Evolutionary conservation across 257 asterid genomes (phyloP).

Genomic region (Penstemon eatonii): DNA sequence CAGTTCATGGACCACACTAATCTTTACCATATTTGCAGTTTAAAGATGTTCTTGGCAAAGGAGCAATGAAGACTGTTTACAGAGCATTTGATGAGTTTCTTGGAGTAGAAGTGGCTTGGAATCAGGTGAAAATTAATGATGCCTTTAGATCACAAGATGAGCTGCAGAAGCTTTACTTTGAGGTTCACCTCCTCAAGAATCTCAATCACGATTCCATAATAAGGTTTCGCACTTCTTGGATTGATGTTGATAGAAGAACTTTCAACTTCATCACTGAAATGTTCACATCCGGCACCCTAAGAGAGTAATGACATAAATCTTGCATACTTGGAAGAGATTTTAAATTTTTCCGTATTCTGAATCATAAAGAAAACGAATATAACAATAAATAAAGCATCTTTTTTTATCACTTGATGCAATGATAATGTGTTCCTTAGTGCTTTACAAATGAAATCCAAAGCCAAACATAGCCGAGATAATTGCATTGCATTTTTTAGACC

Average conservation of each 20-base stretch:
- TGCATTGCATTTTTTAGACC: too few species aligned
- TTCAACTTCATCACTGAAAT: constrained; percentile 81
- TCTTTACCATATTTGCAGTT: constrained; percentile 38
- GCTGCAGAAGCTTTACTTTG: constrained; percentile 67
- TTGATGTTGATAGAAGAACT: constrained; percentile 50
- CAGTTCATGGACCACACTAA: neutral
- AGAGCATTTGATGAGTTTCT: constrained; percentile 67
- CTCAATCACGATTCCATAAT: constrained; percentile 70
- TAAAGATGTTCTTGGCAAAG: constrained; percentile 82
- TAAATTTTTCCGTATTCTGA: too few species aligned
- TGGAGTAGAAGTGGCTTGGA: constrained; percentile 90
- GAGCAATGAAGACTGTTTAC: constrained; percentile 76
- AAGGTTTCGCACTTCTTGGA: constrained; percentile 60
- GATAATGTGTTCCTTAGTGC: too few species aligned
- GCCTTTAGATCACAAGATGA: constrained; percentile 51
- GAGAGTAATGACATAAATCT: constrained; percentile 51
- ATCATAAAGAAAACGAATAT: too few species aligned
- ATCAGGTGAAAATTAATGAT: constrained; percentile 60
- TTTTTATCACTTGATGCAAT: too few species aligned
- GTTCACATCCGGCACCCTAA: constrained; percentile 82
- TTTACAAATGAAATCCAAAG: too few species aligned
- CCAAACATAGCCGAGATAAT: too few species aligned
- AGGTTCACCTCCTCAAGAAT: constrained; percentile 71
- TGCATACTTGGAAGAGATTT: too few species aligned
- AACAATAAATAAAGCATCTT: too few species aligned